Evolutionary conservation across 140 eudicot species (phyloP).

Genomic region (Flaveria floridana): DNA sequence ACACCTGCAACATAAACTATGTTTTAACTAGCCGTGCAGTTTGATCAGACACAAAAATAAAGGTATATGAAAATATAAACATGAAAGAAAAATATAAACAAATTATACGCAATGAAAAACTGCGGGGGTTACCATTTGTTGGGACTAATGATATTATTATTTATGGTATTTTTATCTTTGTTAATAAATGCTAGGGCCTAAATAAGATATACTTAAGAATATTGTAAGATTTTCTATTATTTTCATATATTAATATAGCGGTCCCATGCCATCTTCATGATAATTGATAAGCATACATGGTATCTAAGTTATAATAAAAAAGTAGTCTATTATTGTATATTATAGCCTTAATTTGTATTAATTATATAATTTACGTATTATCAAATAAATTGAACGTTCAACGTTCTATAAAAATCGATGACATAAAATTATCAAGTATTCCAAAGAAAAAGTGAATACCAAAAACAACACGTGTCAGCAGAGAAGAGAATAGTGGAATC

Average conservation of each 20-base stretch:
- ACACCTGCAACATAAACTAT: no score
- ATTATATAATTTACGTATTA: no score
- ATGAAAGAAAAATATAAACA: neutral
- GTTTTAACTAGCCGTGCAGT: no score
- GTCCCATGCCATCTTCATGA: conserved; percentile 27
- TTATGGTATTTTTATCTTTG: neutral
- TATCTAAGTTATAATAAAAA: neutral
- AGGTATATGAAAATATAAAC: neutral
- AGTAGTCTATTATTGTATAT: neutral
- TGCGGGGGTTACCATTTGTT: neutral
- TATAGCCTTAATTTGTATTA: neutral
- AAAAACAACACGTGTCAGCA: neutral
- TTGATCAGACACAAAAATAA: no score
- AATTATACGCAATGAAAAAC: neutral
- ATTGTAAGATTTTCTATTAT: conserved; percentile 2
- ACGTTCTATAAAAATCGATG: neutral
- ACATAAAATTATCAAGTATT: no score
- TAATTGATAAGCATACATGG: conserved; percentile 23
- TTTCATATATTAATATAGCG: conserved; percentile 8
- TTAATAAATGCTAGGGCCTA: neutral
- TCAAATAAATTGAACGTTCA: no score
- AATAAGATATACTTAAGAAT: conserved; percentile 17
- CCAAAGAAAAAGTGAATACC: neutral
- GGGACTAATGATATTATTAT: neutral
- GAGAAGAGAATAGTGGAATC: neutral